A percentile compares a stretch with the other conserved stretches of the same genome.
phyloP scores from a whole-genome alignment of 208 protist genomes.

The Histomonas meleagridis region DNA sequence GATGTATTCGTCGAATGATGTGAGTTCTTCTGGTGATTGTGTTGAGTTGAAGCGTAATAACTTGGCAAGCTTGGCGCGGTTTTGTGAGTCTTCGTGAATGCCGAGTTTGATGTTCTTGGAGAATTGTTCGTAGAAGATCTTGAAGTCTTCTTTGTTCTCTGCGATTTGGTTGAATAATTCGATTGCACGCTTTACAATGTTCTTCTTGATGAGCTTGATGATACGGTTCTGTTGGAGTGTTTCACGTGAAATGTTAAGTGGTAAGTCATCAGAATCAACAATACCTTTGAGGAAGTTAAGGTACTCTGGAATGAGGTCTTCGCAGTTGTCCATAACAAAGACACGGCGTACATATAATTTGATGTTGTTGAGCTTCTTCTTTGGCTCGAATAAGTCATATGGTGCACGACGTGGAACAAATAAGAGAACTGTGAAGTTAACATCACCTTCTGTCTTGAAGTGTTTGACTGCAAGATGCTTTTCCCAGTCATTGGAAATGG shows the following conservation, averaged over 20 bases:
- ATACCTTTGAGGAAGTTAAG: slow-evolving; percentile 86
- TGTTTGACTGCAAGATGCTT: slow-evolving; percentile 85
- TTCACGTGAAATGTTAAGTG: slow-evolving; percentile 94
- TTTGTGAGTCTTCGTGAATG: slow-evolving; percentile 84
- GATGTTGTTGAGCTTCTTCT: slow-evolving; percentile 93
- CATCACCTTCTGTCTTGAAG: slow-evolving; percentile 85
- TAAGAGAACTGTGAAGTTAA: slow-evolving; percentile 84
- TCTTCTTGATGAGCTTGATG: slow-evolving; percentile 90
- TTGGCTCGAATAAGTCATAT: slow-evolving; percentile 88
- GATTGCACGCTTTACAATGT: slow-evolving; percentile 88
- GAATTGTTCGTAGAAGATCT: slow-evolving; percentile 92
- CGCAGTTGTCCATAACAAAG: slow-evolving; percentile 95
- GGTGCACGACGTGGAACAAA: slow-evolving; percentile 83
- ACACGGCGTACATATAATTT: slow-evolving; percentile 73
- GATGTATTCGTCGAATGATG: slow-evolving; percentile 49
- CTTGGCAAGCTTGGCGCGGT: slow-evolving; percentile 77
- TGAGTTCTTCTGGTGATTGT: slow-evolving; percentile 57
- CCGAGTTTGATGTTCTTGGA: slow-evolving; percentile 91
- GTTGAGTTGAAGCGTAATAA: slow-evolving; percentile 79
- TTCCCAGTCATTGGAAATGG: slow-evolving; percentile 86
- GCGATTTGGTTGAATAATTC: slow-evolving; percentile 83
- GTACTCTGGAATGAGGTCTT: slow-evolving; percentile 87
- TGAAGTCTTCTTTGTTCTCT: slow-evolving; percentile 89
- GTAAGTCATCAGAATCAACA: slow-evolving; percentile 91
- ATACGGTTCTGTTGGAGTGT: slow-evolving; percentile 93